Evolutionary conservation across 2,329 filamentous ascomycete species (phyloP).

Genomic region (Atkinsonella hypoxylon): DNA sequence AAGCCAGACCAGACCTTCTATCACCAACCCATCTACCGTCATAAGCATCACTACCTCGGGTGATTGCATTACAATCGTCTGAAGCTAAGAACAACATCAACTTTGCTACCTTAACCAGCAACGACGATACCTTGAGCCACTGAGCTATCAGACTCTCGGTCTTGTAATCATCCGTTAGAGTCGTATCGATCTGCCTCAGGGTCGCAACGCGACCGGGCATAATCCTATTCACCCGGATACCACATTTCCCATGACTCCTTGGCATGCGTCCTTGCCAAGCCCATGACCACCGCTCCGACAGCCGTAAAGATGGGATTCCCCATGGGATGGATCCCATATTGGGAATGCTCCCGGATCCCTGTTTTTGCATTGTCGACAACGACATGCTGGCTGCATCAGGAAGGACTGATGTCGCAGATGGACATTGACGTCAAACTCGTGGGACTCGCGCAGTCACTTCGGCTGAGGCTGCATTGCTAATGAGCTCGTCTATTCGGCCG

Average conservation of each 20-base stretch:
- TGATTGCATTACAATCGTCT: slow-evolving; percentile 35
- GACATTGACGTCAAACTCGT: slow-evolving; percentile 29
- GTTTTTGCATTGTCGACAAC: slow-evolving; percentile 45
- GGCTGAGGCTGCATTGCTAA: slow-evolving; percentile 65
- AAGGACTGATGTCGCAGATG: slow-evolving; percentile 43
- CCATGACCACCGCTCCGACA: slow-evolving; percentile 43
- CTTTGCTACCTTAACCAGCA: slow-evolving; percentile 32
- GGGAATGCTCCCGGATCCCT: slow-evolving; percentile 35
- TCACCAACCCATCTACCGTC: slow-evolving; percentile 21
- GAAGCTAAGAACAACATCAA: slow-evolving; percentile 32
- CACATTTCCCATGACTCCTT: slow-evolving; percentile 35
- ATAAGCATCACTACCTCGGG: slow-evolving; percentile 23
- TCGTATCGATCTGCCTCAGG: slow-evolving; percentile 28
- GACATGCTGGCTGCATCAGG: slow-evolving; percentile 63
- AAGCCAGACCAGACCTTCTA: background rate
- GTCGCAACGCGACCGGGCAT: slow-evolving; percentile 37
- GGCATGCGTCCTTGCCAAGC: slow-evolving; percentile 42
- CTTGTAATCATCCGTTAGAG: slow-evolving; percentile 30
- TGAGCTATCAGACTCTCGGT: slow-evolving; percentile 27
- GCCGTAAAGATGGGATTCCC: slow-evolving; percentile 33
- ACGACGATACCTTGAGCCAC: slow-evolving; percentile 28
- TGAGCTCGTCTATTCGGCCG: slow-evolving; percentile 54
- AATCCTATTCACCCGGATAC: slow-evolving; percentile 36
- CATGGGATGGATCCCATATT: slow-evolving; percentile 42
- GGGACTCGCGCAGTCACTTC: slow-evolving; percentile 25